Evolutionary conservation across 2,329 filamentous ascomycete species (phyloP).

Genomic region (Monilinia vaccinii-corymbosi): DNA sequence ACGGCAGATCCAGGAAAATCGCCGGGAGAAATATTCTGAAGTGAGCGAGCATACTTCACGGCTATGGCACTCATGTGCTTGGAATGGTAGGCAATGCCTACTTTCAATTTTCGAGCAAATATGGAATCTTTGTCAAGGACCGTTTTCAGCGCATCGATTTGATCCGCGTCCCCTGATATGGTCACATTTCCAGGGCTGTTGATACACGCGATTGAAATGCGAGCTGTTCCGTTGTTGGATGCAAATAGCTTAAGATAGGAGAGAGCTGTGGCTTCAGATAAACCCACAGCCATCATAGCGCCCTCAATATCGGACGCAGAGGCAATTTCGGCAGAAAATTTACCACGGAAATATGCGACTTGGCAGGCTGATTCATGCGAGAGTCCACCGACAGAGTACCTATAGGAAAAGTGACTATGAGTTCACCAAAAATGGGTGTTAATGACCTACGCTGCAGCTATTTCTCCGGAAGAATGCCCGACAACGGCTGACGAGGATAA

Average conservation of each 20-base stretch:
- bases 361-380: background rate
- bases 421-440: no score
- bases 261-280: background rate
- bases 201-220: background rate
- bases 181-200: slow-evolving; percentile 3
- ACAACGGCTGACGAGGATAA: no score
- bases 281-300: background rate
- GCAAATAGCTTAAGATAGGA: background rate
- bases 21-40: background rate
- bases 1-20: background rate
- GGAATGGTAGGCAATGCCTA: background rate
- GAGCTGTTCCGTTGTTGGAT: no score
- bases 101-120: background rate
- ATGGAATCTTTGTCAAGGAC: background rate
- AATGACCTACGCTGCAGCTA: no score
- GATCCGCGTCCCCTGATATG: background rate
- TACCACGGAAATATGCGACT: background rate
- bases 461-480: no score
- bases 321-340: background rate
- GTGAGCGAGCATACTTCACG: background rate
- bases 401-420: no score
- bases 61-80: background rate
- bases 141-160: background rate
- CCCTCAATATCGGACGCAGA: background rate
- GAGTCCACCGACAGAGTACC: background rate